phyloP scores from a whole-genome alignment of 1,284 basidiomycete species.

The Amylostereum areolatum region DNA sequence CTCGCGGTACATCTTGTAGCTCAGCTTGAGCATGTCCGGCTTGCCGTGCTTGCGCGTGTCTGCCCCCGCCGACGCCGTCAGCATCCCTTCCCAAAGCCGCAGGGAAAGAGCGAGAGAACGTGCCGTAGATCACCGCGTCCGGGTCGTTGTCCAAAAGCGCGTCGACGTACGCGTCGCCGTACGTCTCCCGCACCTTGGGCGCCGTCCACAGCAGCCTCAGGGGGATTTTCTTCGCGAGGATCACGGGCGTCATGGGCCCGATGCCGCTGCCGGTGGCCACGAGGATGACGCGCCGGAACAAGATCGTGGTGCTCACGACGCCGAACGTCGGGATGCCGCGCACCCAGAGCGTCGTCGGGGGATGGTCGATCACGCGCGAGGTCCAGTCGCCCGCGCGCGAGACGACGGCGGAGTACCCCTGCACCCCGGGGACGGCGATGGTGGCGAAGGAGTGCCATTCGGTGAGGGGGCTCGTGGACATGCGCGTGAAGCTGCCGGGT shows the following conservation, averaged over 20 bases:
- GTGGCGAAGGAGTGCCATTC: constrained; percentile 62
- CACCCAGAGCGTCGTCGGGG: constrained; percentile 47
- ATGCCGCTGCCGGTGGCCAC: constrained; percentile 56
- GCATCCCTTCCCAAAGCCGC: neutral
- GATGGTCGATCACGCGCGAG: constrained; percentile 39
- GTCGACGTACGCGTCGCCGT: constrained; percentile 51
- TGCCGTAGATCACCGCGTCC: constrained; percentile 51
- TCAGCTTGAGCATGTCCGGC: constrained; percentile 55
- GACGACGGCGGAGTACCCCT: constrained; percentile 51
- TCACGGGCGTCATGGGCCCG: constrained; percentile 50
- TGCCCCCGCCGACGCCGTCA: constrained; percentile 13
- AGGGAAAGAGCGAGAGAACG: constrained; percentile 9
- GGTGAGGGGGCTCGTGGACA: constrained; percentile 44
- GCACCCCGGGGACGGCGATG: constrained; percentile 41
- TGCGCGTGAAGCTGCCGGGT: constrained; percentile 48
- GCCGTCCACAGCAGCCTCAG: constrained; percentile 54
- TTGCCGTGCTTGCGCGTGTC: constrained; percentile 53
- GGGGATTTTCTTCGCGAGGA: constrained; percentile 42
- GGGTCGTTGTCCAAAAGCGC: constrained; percentile 42
- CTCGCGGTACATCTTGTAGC: constrained; percentile 47
- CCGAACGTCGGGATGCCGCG: constrained; percentile 49
- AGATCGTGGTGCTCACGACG: constrained; percentile 45
- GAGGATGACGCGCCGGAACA: constrained; percentile 50
- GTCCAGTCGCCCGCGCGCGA: constrained; percentile 57
- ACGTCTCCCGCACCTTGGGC: constrained; percentile 51